Evolutionary conservation across 441 rosid genomes (phyloP), one percentile per base, ranked within the genome.

Genomic region (Mallotus japonicus): DNA sequence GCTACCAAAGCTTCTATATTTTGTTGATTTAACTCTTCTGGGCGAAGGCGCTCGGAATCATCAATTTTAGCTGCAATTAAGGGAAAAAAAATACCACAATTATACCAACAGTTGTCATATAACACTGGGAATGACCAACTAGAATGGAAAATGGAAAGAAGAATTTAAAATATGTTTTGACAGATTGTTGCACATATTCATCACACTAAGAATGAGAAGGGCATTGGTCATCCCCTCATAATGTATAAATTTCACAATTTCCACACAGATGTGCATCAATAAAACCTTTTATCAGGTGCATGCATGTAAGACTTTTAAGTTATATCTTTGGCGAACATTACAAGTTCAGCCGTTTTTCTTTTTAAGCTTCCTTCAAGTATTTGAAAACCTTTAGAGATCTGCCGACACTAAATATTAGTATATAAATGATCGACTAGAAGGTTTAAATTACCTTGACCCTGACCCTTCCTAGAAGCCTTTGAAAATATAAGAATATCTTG

Each of bases 1-100:
- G 99, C 99, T 62, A 95, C 97, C 80, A 93, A 83, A 60, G 98
- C 99, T 85, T 95, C 97, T 77, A 95, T 93, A 73, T 95, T 95
- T 79, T 91, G 98, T 78, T 95, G 99, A 86, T 95, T 95, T 65
- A 95, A 79, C 82, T 95, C 98, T 83, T 95, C 99, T 59, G 98
- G 99, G 71, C 92, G 93, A 81, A 95, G 95, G 72, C 89, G 86
- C 74, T 92, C 97, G 73, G 92, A 87, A 80, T 90, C 97, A 78
- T 87, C 93, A 32, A 88, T 76, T 75, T 68, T 87, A 73, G 87
- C 99, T 93, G 81, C 79, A 76, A 77, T 74, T 37, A 6, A 73
- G 70, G 70, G 73, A 51, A 64, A 76, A 69, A 63, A 66, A 65
- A 5, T 54, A 32, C 56, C 32, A 71, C 28, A 44, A 57, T 57